Evolutionary conservation across 73 alveolate species (phyloP).

Genomic region (Breviolum minutum): DNA sequence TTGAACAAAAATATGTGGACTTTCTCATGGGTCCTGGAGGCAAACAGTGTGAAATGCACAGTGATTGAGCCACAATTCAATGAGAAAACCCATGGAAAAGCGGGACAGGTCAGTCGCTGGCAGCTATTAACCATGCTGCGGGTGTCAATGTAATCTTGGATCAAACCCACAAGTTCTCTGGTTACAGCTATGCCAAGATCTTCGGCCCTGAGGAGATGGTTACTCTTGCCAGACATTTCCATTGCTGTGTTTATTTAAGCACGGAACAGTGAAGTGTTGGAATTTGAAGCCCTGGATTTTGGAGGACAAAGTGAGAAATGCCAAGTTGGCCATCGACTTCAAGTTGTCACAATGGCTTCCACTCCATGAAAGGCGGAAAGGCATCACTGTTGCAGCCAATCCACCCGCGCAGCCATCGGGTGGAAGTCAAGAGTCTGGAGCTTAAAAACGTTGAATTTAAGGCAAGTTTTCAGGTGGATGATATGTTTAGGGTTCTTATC

Average conservation of each 20-base stretch:
- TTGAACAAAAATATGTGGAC: constrained; percentile 80
- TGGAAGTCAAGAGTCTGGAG: neutral
- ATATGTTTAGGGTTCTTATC: no score
- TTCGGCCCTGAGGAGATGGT: constrained; percentile 55
- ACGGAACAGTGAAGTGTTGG: neutral
- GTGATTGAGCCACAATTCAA: no score
- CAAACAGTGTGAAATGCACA: neutral
- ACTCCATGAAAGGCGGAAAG: constrained; percentile 46
- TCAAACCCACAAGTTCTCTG: constrained; percentile 89
- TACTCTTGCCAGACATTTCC: neutral
- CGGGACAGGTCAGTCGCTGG: constrained; percentile 63
- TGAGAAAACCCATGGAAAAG: neutral
- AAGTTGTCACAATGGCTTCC: constrained; percentile 90
- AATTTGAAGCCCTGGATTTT: neutral
- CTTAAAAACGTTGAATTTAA: neutral
- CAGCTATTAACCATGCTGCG: constrained; percentile 85
- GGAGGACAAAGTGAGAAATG: constrained; percentile 64
- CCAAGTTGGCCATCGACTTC: constrained; percentile 87
- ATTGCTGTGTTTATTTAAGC: neutral
- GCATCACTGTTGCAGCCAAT: neutral
- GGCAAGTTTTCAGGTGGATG: no score
- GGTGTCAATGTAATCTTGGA: constrained; percentile 88
- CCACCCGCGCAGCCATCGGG: neutral
- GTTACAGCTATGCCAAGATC: constrained; percentile 76
- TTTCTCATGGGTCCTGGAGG: constrained; percentile 84